A percentile compares a stretch with the other conserved stretches of the same genome.
These are phyloP conservation scores for Chlamydomonas schloesseri DNA, from an alignment of 139 green algal genomes.

Conservation along the genomic window DNA sequence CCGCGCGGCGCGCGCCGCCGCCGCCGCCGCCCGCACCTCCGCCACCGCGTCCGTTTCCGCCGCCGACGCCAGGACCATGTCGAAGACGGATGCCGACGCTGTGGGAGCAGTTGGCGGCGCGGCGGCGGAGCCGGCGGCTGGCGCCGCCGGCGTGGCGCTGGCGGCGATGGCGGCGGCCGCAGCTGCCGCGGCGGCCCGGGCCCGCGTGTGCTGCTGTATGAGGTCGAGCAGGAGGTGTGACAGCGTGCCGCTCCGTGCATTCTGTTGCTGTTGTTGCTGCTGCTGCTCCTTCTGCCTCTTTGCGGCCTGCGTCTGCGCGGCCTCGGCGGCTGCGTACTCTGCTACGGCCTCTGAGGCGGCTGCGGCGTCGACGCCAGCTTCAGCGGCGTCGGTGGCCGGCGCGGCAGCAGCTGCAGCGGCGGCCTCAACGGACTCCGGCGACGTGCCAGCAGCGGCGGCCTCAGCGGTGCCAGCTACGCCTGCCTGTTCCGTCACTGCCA, in stretches of 20 bases:
- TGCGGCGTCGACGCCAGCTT: not conserved
- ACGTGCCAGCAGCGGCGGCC: not conserved
- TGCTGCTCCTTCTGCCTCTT: not conserved
- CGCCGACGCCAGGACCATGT: not conserved
- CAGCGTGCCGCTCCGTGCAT: slow-evolving; percentile 1
- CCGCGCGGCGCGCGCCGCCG: not conserved
- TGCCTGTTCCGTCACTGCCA: no score
- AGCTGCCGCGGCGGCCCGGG: no score
- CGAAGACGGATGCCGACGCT: no score
- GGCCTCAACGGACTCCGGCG: not conserved
- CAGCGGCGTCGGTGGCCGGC: no score
- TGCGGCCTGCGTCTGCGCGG: not conserved
- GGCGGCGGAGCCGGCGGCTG: not conserved
- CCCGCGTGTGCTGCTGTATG: not conserved
- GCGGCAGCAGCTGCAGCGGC: not conserved
- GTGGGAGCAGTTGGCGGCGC: no score
- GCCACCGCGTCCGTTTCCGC: not conserved
- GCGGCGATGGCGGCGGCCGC: not conserved
- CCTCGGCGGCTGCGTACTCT: not conserved
- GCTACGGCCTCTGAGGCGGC: not conserved
- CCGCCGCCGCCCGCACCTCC: not conserved
- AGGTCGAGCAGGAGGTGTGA: slow-evolving; percentile 38
- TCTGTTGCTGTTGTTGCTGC: not conserved
- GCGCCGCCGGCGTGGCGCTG: not conserved
- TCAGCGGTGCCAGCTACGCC: not conserved